Percentiles rank a stretch among this genome's conserved stretches.
These are phyloP conservation scores for Aspergillus ochraceoroseus DNA, from an alignment of 2,329 filamentous ascomycete species.

Conservation along the genomic window DNA sequence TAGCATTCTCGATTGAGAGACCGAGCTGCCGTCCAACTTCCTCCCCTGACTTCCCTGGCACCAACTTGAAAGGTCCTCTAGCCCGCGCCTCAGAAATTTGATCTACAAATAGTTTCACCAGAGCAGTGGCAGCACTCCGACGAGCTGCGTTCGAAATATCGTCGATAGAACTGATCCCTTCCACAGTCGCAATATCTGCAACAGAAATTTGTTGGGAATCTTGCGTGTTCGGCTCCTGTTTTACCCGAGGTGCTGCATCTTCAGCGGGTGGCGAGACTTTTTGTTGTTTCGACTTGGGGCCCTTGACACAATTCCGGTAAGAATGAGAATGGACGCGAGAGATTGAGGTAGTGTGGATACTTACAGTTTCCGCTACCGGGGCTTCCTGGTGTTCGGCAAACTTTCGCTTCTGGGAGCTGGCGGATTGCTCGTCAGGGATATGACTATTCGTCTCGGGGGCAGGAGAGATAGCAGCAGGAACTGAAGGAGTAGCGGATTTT, in stretches of 20 bases:
- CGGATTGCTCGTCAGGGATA: conserved; percentile 20
- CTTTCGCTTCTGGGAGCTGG: conserved; percentile 44
- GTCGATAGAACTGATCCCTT: conserved; percentile 37
- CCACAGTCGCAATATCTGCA: conserved; percentile 30
- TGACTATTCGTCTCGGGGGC: conserved; percentile 30
- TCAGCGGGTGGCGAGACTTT: conserved; percentile 32
- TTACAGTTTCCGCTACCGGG: conserved; percentile 30
- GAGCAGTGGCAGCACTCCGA: conserved; percentile 62
- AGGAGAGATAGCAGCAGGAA: conserved; percentile 18
- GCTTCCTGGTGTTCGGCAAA: conserved; percentile 38
- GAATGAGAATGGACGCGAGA: conserved; percentile 8
- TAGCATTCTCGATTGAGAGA: conserved; percentile 70
- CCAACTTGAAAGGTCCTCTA: conserved; percentile 57
- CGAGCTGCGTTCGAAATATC: conserved; percentile 59
- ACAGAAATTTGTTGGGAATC: conserved; percentile 30
- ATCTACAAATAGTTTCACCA: conserved; percentile 65
- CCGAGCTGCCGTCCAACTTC: conserved; percentile 65
- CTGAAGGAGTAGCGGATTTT: conserved; percentile 23
- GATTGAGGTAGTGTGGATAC: conserved; percentile 14
- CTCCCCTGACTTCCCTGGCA: conserved; percentile 59
- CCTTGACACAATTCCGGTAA: conserved; percentile 33
- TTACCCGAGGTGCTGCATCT: conserved; percentile 27
- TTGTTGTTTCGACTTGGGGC: conserved; percentile 42
- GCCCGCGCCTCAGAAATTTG: conserved; percentile 65
- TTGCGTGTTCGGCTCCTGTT: conserved; percentile 30